Evolutionary conservation across 1,139 yeast species (phyloP), one percentile per base, ranked within the genome.

Genomic region (Protomyces macrosporus): DNA sequence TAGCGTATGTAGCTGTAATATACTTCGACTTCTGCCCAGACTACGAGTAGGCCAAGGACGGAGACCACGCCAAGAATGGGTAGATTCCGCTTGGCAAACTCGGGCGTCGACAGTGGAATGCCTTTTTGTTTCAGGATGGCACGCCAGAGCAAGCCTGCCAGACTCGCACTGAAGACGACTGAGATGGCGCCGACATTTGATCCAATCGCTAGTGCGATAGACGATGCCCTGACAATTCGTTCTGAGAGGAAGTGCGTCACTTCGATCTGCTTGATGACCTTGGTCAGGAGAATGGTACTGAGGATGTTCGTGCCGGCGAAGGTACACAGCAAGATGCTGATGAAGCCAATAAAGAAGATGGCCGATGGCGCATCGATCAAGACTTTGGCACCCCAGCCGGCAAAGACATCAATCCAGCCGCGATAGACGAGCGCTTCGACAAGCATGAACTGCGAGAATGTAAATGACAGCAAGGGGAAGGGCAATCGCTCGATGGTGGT

Each of bases 321-420:
- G 36, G 50, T 60, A 42, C 65, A 62, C n/a, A 62, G 58, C 14
- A 57, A 10, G 34, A 56, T 48, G 34, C 64, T 60, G 50, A 56
- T 37, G 56, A 62, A 3, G 42, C 61, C 62, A 23, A 57, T 52
- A 33, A 60, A 52, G 45, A 52, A 56, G 56, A 63, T 45, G 35
- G 57, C 53, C 14, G 62, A 51, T 6, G 65, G 53, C 9, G 45
- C 53, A 42, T 32, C 14, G 12, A 42, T 45, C 3, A 53, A 37
- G 32, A 60, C 36, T 30, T 52, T 45, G 23, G 56, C 36, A 23
- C 50, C 30, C 65, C 65, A 63, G 39, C 35, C 36, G 23, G 65
- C 60, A 39, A 63, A 63, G 5, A 63, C 51, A 6, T 14, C 50
- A 30, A 63, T 61, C 65, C 65, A 63, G 30, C 65, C 65, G 14